Evolutionary conservation across 108 stramenopile species (phyloP), one percentile per base, ranked within the genome.

Genomic region (Mediolabrus comicus): DNA sequence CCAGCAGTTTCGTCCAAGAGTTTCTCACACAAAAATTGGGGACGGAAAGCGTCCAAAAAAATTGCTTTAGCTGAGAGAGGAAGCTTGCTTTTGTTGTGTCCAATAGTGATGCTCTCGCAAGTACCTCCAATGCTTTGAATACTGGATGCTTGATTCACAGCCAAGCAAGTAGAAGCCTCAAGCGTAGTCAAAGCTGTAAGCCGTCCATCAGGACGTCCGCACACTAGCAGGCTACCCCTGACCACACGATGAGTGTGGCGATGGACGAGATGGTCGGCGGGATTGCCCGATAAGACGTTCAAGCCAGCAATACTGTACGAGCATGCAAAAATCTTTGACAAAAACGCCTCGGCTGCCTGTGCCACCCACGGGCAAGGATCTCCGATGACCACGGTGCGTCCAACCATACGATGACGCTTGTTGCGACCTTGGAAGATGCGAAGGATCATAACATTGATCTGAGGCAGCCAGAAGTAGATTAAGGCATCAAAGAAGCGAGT

Each of bases 131-230:
- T 60, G 39, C 83, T 85, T 67, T 88, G 85, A 67, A 91, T 91
- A 32, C 78, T 81, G 30, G 71, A 71, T 12, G 89, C 89, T 77
- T 95, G 94, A 54, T 92, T 95, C n/a, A 86, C 82, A 22, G 87
- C 75, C 17, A 95, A 83, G 49, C 86, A 80, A 3, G 77, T 82
- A 27, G 90, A 64, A 4, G 81, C 74, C 62, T 94, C 92, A 9
- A 88, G 74, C 19, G 89, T 83, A 9, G 90, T 74, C 32, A 95
- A 72, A 12, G 87, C 88, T 36, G 87, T 82, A 14, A 95, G 81
- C 9, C 90, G 75, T 3, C 94, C 94, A 51, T 95, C 94, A n/a
- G 94, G 94, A 2, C 94, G 71, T 16, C 94, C 94, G 59, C 87
- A 89, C 9, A 91, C 82, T 0, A 91, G 67, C 27, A 95, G 66